Base-by-base conservation (phyloP, 768 basidiomycete genomes). In the Russula ochroleuca region DNA sequence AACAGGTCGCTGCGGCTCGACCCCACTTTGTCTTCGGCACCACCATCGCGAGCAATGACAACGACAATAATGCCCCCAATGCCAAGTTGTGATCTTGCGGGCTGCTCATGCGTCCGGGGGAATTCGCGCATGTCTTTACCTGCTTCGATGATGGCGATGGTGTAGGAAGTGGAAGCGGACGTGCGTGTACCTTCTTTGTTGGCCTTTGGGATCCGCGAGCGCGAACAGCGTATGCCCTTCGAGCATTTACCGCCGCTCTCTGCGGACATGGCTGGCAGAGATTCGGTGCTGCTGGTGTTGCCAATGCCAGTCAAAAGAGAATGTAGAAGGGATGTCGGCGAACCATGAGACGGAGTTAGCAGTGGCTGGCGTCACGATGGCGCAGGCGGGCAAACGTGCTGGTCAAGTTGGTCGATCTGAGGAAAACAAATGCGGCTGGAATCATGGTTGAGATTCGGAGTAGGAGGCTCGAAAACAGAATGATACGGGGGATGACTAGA, bases 401-500 rank as follows among this genome's bases (percentile, higher is more conserved):
- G 62, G 85, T 87, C 48, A 80, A 81, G 68, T 75, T 93, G 35
- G 75, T 94, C 23, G 94, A 97, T 76, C 75, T 98, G 69, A 79
- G 87, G 66, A 98, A 98, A 70, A 89, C 96, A 17, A 91, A 89
- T 68, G 90, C 92, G 33, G 78, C 76, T 35, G 93, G 92, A n/a
- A 86, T 98, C 66, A 84, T 90, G 56, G 90, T 82, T 70, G 92
- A 94, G 75, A 98, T 97, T 73, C 80, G 90, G 63, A 79, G 84
- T 71, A 80, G 93, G 75, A 76, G 15, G 85, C 83, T 33, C 98
- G 79, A 56, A 87, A 83, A 67, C 81, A 81, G 25, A 84, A 81
- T 63, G 90, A 95, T 73, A 79, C 94, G n/a, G 0, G 95, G 94
- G 47, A 79, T 89, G 47, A 81, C 91, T 1, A 92, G 94, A 71